phyloP scores from a whole-genome alignment of 75 land plant genomes.

The Selaginella moellendorffii region DNA sequence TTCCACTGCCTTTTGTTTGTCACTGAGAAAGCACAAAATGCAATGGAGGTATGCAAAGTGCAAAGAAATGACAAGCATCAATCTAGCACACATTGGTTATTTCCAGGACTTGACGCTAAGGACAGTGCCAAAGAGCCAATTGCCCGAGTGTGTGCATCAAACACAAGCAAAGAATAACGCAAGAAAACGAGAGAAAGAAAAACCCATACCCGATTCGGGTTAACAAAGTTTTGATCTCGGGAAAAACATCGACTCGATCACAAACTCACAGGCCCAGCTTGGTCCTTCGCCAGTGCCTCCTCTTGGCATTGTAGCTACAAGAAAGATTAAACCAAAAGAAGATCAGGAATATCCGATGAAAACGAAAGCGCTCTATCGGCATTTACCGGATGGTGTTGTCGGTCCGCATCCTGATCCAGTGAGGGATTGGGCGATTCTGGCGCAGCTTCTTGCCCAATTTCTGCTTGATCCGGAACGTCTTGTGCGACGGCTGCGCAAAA shows the following conservation, averaged over 20 bases:
- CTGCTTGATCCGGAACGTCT: constrained; percentile 62
- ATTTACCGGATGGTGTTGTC: constrained; percentile 58
- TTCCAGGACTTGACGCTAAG: background rate
- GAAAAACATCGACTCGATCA: background rate
- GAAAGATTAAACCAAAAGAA: background rate
- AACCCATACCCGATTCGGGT: background rate
- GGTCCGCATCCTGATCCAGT: constrained; percentile 74
- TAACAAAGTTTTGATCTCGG: background rate
- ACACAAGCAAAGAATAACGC: background rate
- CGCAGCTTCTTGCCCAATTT: constrained; percentile 73
- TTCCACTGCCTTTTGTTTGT: background rate
- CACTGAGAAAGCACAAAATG: background rate
- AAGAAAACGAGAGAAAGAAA: background rate
- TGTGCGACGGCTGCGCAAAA: constrained; percentile 71
- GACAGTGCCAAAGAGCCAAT: background rate
- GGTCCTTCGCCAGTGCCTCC: constrained; percentile 78
- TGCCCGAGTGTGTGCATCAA: background rate
- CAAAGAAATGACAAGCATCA: background rate
- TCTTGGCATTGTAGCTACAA: constrained; percentile 64
- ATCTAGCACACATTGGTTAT: background rate
- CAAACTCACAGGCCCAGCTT: constrained; percentile 47
- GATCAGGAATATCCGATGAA: background rate
- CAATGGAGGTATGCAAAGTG: background rate
- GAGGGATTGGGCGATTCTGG: constrained; percentile 70
- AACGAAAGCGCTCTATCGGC: background rate